Conservation (phyloP, 148 eudicot species). For the Spergularia bocconei region DNA sequence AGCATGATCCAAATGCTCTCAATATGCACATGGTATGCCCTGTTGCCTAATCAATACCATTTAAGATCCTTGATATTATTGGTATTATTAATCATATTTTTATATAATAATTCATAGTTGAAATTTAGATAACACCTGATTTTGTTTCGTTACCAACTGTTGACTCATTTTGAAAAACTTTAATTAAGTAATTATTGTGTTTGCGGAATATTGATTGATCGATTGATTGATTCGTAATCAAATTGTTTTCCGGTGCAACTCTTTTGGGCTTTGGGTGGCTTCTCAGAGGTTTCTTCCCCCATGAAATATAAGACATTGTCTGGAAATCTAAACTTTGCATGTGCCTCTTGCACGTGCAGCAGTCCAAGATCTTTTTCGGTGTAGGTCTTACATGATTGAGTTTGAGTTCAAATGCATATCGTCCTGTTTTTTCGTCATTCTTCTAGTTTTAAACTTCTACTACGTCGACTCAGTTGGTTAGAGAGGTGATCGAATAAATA, state of each 20-base stretch:
- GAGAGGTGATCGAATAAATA: too few relatives aligned
- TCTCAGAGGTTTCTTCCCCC: slow-evolving; percentile 22
- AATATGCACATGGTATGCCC: slow-evolving; percentile 25
- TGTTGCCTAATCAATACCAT: neutral
- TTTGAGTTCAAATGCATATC: too few relatives aligned
- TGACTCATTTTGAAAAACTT: slow-evolving; percentile 13
- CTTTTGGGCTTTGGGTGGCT: neutral
- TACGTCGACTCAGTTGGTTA: too few relatives aligned
- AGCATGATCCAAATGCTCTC: slow-evolving; percentile 22
- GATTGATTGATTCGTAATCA: too few relatives aligned
- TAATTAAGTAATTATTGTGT: neutral
- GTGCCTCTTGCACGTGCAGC: slow-evolving; percentile 30
- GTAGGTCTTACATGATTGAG: neutral
- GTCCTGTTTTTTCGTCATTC: too few relatives aligned
- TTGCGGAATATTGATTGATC: neutral
- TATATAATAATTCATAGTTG: neutral
- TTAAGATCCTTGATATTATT: neutral
- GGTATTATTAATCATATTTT: neutral
- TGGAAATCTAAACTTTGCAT: slow-evolving; percentile 30
- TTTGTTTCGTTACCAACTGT: slow-evolving; percentile 19
- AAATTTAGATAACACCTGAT: slow-evolving; percentile 28
- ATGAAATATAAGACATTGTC: slow-evolving; percentile 8
- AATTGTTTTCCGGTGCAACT: too few relatives aligned
- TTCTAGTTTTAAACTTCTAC: too few relatives aligned
- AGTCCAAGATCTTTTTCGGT: slow-evolving; percentile 12